Conservation (phyloP, 2,329 filamentous ascomycete genomes). For the Paraconiothyrium sp. region DNA sequence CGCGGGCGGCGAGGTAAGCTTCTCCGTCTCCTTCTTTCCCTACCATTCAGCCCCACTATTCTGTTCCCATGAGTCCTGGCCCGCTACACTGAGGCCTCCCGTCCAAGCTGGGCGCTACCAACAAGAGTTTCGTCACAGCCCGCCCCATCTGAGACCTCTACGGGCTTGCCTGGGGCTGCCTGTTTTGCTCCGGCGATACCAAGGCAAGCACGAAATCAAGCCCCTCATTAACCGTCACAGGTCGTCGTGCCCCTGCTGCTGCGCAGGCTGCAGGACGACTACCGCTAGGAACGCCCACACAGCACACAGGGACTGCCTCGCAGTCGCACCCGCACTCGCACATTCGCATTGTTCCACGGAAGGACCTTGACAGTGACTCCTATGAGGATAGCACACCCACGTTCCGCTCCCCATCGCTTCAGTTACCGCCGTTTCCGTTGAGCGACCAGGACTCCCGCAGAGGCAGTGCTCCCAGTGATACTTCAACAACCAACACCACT, state of each 20-base stretch:
- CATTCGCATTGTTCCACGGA: constrained; percentile 34
- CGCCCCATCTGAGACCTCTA: background rate
- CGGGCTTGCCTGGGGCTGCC: background rate
- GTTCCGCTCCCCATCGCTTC: constrained; percentile 27
- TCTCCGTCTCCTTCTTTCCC: constrained; percentile 2
- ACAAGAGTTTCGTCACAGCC: background rate
- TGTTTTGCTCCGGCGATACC: no score
- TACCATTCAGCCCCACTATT: background rate
- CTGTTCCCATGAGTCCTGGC: background rate
- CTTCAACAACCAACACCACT: constrained; percentile 22
- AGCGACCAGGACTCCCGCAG: constrained; percentile 7
- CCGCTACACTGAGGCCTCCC: background rate
- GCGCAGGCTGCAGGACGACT: constrained; percentile 24
- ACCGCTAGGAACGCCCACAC: constrained; percentile 27
- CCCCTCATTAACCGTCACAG: constrained; percentile 20
- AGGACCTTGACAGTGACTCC: constrained; percentile 9
- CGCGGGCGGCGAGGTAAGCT: constrained; percentile 37
- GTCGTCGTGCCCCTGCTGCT: constrained; percentile 29
- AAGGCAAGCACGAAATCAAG: background rate
- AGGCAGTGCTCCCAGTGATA: constrained; percentile 8
- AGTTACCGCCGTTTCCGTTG: constrained; percentile 12
- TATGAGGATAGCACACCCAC: constrained; percentile 23
- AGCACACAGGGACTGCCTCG: constrained; percentile 13
- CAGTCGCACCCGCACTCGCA: constrained; percentile 23
- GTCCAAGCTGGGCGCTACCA: background rate